Percentiles rank a stretch among this genome's conserved stretches.
Conservation (phyloP, 441 rosid species). For the Syzygium syzygioides region DNA sequence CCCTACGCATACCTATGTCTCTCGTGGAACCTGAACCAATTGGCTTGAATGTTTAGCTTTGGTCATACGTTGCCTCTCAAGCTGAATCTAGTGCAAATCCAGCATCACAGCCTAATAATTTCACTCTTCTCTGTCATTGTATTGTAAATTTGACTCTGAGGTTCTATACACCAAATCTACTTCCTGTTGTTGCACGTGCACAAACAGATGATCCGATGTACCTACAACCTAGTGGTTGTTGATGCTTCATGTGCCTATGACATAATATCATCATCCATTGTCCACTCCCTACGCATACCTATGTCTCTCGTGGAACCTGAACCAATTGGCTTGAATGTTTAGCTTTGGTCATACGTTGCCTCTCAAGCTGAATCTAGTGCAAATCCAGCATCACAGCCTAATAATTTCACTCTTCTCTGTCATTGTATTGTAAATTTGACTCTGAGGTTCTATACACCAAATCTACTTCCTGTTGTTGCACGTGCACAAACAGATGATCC, state of each 20-base stretch:
- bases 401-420: neutral
- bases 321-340: neutral
- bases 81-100: neutral
- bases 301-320: neutral
- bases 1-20: neutral
- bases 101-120: neutral
- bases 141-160: neutral
- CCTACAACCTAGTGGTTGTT: neutral
- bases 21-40: neutral
- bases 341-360: neutral
- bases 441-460: neutral
- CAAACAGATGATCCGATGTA: constrained; percentile 25
- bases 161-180: neutral
- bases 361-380: neutral
- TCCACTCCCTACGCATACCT: neutral
- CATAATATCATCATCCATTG: neutral
- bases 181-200: neutral
- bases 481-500: constrained; percentile 17
- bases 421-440: neutral
- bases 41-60: neutral
- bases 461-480: neutral
- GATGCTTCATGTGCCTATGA: neutral
- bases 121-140: neutral
- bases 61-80: neutral
- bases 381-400: neutral